Evolutionary conservation across 1,284 basidiomycete genomes (phyloP), one percentile per base, ranked within the genome.

Genomic region (Cryptococcus depauperatus): DNA sequence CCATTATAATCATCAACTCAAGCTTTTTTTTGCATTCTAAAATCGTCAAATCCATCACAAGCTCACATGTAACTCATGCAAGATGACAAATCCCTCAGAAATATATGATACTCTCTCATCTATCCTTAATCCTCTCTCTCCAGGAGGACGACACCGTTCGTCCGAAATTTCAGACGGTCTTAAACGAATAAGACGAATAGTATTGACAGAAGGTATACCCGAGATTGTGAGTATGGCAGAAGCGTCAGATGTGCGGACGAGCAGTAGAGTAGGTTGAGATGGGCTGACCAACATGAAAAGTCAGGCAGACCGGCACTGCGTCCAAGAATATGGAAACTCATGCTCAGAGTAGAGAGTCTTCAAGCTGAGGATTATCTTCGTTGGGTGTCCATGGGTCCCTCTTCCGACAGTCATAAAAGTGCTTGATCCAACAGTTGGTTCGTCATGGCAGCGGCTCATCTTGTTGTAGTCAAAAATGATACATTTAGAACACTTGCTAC

Each of bases 391-490:
- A 76, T 83, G 52, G 89, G 89, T 3, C 85, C 88, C 39, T 88
- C 85, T 52, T 79, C 84, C 57, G 87, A 92, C 41, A 77, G 85
- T 58, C 84, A 89, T 68, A 92, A 92, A 74, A 91, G 91, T 57
- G 18, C 13, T 33, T 34, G 16, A 16, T 21, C 21, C 18, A 33
- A n/a, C 8, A 21, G 16, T 19, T 13, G 11, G 4, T 18, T 4
- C 16, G 16, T n/a, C 19, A 18, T 13, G 18, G 35, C 3, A 22
- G 21, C 35, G 35, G n/a, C 19, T 32, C 11, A 29, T 29, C 14
- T 11, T 28, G 18, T 0, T 16, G 42, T 44, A 77, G 69, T 78
- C 58, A 69, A 72, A 26, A 76, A 77, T 57, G 76, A 78, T 55
- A 68, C 65, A 26, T 72, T 74, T 59, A 87, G 93, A 44, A 98